phyloP scores from a whole-genome alignment of 2,329 filamentous ascomycete genomes.

The Verticillium dahliae region DNA sequence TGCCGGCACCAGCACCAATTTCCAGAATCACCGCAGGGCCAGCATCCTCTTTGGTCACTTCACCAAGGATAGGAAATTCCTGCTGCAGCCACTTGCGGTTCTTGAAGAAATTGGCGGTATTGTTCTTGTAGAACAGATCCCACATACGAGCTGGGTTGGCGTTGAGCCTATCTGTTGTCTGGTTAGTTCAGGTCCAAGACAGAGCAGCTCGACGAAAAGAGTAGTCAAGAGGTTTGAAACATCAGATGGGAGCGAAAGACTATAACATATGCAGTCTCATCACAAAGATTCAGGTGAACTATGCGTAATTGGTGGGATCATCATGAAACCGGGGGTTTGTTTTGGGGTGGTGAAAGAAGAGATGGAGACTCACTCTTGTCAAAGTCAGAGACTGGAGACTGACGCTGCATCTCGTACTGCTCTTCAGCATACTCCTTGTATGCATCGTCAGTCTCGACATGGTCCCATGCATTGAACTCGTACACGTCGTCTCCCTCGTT shows the following conservation, averaged over 20 bases:
- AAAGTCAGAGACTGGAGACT: slow-evolving; percentile 84
- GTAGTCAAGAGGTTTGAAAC: slow-evolving; percentile 15
- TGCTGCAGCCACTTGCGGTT: slow-evolving; percentile 95
- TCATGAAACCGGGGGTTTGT: slow-evolving; percentile 17
- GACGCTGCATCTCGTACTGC: slow-evolving; percentile 80
- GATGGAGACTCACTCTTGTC: slow-evolving; percentile 62
- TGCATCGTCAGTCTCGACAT: slow-evolving; percentile 84
- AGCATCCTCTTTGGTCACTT: slow-evolving; percentile 64
- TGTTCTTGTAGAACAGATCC: slow-evolving; percentile 98
- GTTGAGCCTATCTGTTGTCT: slow-evolving; percentile 68
- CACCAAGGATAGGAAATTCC: slow-evolving; percentile 84
- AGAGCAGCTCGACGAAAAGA: not conserved
- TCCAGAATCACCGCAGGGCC: slow-evolving; percentile 72
- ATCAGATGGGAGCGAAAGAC: slow-evolving; percentile 75
- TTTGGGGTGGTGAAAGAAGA: slow-evolving; percentile 1
- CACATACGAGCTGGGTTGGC: slow-evolving; percentile 89
- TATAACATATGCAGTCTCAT: slow-evolving; percentile 46
- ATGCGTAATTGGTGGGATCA: slow-evolving; percentile 35
- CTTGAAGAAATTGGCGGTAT: slow-evolving; percentile 97
- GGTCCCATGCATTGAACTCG: slow-evolving; percentile 98
- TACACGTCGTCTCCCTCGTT: slow-evolving; percentile 84
- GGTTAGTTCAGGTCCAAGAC: slow-evolving; percentile 27
- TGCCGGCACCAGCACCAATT: slow-evolving; percentile 91
- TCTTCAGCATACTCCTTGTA: slow-evolving; percentile 81
- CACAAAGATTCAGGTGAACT: slow-evolving; percentile 54